Base-by-base conservation (phyloP, 2,329 filamentous ascomycete genomes). In the Zymoseptoria tritici region DNA sequence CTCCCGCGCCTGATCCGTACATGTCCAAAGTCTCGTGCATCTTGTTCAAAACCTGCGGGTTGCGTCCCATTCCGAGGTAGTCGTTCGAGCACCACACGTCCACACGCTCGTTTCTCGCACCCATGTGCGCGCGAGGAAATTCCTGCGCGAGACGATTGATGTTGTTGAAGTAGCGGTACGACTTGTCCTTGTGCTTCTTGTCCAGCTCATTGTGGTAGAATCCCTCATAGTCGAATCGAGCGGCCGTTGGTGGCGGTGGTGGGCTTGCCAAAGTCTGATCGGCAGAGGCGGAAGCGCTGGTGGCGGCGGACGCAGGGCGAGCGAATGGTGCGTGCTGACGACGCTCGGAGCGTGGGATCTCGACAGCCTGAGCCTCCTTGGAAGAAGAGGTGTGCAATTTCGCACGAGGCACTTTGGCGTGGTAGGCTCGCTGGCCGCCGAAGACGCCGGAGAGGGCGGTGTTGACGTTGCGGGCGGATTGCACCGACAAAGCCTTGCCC, bases 61-160 rank as follows among this genome's bases (percentile, higher is more conserved):
- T 97, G 69, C 91, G 85, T 52, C 94, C 93, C 94, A 99, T 99
- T 68, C 94, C 94, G 19, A 99, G 85, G 75, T 99, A 99, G 75
- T 99, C 94, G 72, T 99, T 99, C 73, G 93, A 95, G 81, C 94
- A 99, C 94, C 94, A 99, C 22, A 99, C 94, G 1, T 93, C 96
- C 60, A 99, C 94, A 57, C 85, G 85, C 66, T 97, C 91, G 61
- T 93, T 87, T 71, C 85, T 84, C 60, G 82, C 85, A 16, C 89
- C 83, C 82, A 95, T 96, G 76, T 99, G 94, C 52, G 94, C 94
- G 65, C 89, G 90, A 29, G 94, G 94, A 64, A 99, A 99, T 66
- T 97, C 91, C 78, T 94, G 90, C 66, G 94, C 94, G 62, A 99
- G 83, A 42, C 94, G 91, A 73, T 99, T 99, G 85, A 99, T 99